Evolutionary conservation across 225 moss, liverwort and hornwort species (phyloP).

Genomic region (Bryoerythrophyllum caledonicum): DNA sequence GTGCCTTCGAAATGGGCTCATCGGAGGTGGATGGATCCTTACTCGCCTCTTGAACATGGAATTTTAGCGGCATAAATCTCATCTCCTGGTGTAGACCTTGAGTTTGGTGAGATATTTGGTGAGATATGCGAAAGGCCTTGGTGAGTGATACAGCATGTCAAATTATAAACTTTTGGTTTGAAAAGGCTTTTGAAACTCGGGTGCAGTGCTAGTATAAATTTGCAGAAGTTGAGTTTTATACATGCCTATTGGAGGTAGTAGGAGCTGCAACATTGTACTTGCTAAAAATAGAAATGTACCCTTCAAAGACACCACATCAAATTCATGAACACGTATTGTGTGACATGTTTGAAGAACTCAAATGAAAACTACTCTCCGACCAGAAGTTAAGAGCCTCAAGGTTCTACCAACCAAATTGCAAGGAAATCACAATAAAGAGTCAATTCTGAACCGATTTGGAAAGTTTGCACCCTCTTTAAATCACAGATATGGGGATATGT

Average conservation of each 20-base stretch:
- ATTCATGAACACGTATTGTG: neutral
- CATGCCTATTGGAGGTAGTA: neutral
- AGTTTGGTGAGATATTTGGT: neutral
- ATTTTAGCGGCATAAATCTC: neutral
- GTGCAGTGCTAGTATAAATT: neutral
- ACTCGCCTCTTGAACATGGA: neutral
- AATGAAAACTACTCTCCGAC: no score
- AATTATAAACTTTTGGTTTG: neutral
- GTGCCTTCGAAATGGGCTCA: neutral
- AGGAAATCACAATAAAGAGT: no score
- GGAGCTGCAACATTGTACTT: neutral
- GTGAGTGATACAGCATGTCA: neutral
- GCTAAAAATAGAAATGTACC: neutral
- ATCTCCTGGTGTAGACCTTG: neutral
- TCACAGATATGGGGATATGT: no score
- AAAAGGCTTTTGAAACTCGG: neutral
- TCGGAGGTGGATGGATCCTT: neutral
- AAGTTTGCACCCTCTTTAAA: no score
- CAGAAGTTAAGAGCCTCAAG: no score
- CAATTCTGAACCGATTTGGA: no score
- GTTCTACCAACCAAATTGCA: no score
- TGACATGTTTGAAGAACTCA: no score
- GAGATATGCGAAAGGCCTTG: neutral
- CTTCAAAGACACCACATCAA: neutral
- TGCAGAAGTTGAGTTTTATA: neutral